Evolutionary conservation across 2,329 filamentous ascomycete species (phyloP), one percentile per base, ranked within the genome.

Genomic region (Juglanconis juglandina): DNA sequence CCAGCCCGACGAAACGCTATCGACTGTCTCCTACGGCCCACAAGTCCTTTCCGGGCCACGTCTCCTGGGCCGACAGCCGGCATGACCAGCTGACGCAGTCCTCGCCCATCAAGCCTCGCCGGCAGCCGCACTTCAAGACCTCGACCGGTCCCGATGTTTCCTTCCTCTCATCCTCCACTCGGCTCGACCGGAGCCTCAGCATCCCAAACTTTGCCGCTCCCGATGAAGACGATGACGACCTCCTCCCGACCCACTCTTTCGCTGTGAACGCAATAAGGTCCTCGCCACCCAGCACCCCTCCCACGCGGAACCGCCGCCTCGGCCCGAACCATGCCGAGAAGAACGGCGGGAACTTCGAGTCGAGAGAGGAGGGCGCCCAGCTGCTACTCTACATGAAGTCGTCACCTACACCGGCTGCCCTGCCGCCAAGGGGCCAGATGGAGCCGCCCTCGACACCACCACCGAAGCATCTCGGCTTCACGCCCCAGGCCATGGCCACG

Each of bases 401-500:
- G 55, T 98, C 94, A 6, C 95, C 95, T 1, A 96, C 92, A 0
- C 92, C 92, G 0, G 92, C 91, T 51, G 86, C 88, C 56, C 79
- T 81, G 32, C 75, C 75, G 33, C 74, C 75, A 49, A 78, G 81
- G 58, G 77, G 78, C 50, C 79, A 81, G 61, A 87, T 87, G 82
- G 84, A 88, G 47, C 86, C 87, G 33, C 88, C 88, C 1, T 90
- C 88, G 10, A 93, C 90, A n/a, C 90, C 90, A 39, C 89, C 89
- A 4, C 86, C 87, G 57, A 88, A 87, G 71, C 86, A 81, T 79
- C 84, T 80, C 66, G 90, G 85, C 56, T 79, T 90, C 64, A 92
- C 87, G 30, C 96, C 87, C 59, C 96, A 88, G 33, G 92, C 94
- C 85, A 94, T 95, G 90, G 89, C 86, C n/a, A 95, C 91, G 10